phyloP scores from a whole-genome alignment of 208 protist genomes.

The Angomonas desouzai region DNA sequence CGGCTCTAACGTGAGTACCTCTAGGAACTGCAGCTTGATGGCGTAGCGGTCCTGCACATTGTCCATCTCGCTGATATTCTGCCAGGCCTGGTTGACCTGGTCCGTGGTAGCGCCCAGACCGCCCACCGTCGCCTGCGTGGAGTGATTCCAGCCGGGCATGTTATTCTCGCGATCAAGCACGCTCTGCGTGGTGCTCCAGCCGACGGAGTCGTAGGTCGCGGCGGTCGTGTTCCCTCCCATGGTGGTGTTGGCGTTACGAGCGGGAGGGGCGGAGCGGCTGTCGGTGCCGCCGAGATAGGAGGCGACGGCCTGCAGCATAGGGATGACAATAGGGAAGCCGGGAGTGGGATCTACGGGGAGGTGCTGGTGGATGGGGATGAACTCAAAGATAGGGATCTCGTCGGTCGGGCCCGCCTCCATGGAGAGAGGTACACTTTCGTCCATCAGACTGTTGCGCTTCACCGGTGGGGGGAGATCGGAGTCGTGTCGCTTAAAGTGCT shows the following conservation, averaged over 20 bases:
- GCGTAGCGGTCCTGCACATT: slow-evolving; percentile 29
- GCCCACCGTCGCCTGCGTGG: slow-evolving; percentile 11
- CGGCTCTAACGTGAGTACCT: slow-evolving; percentile 49
- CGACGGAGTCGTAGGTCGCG: background rate
- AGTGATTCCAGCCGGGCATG: slow-evolving; percentile 25
- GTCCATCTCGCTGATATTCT: slow-evolving; percentile 3
- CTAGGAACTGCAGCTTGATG: slow-evolving; percentile 56
- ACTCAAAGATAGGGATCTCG: slow-evolving; percentile 45
- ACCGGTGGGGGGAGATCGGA: slow-evolving; percentile 10
- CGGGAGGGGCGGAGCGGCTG: slow-evolving; percentile 6
- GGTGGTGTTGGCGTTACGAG: background rate
- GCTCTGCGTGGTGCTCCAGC: slow-evolving; percentile 11
- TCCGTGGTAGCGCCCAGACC: slow-evolving; percentile 6
- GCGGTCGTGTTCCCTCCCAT: background rate
- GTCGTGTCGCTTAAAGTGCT: slow-evolving; percentile 22
- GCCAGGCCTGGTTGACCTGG: slow-evolving; percentile 4
- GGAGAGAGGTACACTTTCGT: slow-evolving; percentile 16
- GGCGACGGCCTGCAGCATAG: slow-evolving; percentile 46
- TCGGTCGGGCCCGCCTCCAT: slow-evolving; percentile 18
- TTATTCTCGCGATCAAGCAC: slow-evolving; percentile 37
- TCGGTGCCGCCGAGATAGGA: slow-evolving; percentile 11
- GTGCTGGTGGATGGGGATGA: slow-evolving; percentile 53
- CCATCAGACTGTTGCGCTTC: slow-evolving; percentile 3
- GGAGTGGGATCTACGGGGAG: slow-evolving; percentile 38
- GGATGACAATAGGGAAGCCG: slow-evolving; percentile 39